A percentile compares a stretch with the other conserved stretches of the same genome.
phyloP scores from a whole-genome alignment of 2,329 filamentous ascomycete genomes.

The Xylariales sp. region DNA sequence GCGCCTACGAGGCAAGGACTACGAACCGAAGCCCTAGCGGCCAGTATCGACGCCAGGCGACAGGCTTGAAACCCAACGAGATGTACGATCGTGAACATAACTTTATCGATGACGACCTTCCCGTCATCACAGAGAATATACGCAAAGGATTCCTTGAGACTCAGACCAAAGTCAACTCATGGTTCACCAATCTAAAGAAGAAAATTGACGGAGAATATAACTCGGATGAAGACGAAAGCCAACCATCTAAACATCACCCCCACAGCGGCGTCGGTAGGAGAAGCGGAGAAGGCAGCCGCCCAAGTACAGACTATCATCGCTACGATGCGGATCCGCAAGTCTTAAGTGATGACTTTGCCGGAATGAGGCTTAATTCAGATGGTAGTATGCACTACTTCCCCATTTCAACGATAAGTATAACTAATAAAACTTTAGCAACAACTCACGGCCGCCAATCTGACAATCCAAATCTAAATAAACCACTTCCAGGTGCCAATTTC shows the following conservation, averaged over 20 bases:
- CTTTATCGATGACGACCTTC: conserved; percentile 96
- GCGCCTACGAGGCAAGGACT: conserved; percentile 68
- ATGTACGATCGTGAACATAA: conserved; percentile 79
- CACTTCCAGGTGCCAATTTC: conserved; percentile 63
- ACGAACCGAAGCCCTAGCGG: conserved; percentile 55
- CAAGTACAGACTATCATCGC: conserved; percentile 87
- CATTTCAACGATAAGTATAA: conserved; percentile 57
- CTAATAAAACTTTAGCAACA: conserved; percentile 56
- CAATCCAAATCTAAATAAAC: conserved; percentile 82
- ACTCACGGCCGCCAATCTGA: conserved; percentile 60
- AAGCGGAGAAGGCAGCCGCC: conserved; percentile 71
- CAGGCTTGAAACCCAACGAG: conserved; percentile 67
- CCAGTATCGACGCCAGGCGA: conserved; percentile 57
- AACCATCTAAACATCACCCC: conserved; percentile 50
- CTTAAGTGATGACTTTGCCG: conserved; percentile 87
- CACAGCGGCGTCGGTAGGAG: conserved; percentile 53
- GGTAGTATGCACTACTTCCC: conserved; percentile 64
- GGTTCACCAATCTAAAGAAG: conserved; percentile 93
- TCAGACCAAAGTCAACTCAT: conserved; percentile 90
- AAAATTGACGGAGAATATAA: conserved; percentile 89
- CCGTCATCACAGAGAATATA: conserved; percentile 91
- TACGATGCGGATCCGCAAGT: conserved; percentile 96
- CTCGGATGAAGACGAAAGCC: conserved; percentile 70
- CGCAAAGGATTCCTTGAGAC: conserved; percentile 95
- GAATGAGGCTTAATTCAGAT: conserved; percentile 71